Evolutionary conservation across 148 eudicot species (phyloP), one percentile per base, ranked within the genome.

Genomic region (Rhododendron ferrugineum): DNA sequence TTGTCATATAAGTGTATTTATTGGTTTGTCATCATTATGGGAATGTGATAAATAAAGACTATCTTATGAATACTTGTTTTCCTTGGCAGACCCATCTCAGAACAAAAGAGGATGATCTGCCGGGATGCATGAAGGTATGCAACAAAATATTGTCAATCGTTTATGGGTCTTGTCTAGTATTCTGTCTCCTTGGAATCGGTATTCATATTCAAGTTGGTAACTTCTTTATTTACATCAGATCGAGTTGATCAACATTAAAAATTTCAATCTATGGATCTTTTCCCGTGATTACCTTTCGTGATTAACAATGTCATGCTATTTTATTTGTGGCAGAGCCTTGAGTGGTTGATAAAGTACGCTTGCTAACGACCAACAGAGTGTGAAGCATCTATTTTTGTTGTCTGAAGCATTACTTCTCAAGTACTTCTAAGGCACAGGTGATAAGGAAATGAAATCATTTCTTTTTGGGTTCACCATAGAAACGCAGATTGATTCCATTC

Each of bases 81-180:
- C 88, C 44, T 87, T 82, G 30, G 60, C 87, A 95, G 98, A 90
- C 90, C 79, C 96, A 94, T 89, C 86, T 89, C 42, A 88, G 95
- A 86, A 86, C 94, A 85, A 91, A 91, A 85, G 86, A 90, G 56
- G 93, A 92, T 70, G 94, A 93, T 90, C 89, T 95, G 79, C 89
- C 94, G 30, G 93, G 88, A 85, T 95, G 98, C 91, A 84, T 93
- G 14, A 92, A 95, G 98, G 98, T 95, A 90, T 36, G n/a, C 11
- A 15, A 54, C 3, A 66, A 79, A 32, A 80, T 26, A 28, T 68
- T 26, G n/a, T 79, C 60, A 68, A 49, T 30, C 14, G 0, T 4
- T 3, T 10, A 5, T 23, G 56, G 44, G 20, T 36, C 9, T 15
- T 75, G 23, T 60, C 26, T 30, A 62, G 40, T 3, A 16, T 22